phyloP scores from a whole-genome alignment of 169 alveolate species.

The Neospora caninum region DNA sequence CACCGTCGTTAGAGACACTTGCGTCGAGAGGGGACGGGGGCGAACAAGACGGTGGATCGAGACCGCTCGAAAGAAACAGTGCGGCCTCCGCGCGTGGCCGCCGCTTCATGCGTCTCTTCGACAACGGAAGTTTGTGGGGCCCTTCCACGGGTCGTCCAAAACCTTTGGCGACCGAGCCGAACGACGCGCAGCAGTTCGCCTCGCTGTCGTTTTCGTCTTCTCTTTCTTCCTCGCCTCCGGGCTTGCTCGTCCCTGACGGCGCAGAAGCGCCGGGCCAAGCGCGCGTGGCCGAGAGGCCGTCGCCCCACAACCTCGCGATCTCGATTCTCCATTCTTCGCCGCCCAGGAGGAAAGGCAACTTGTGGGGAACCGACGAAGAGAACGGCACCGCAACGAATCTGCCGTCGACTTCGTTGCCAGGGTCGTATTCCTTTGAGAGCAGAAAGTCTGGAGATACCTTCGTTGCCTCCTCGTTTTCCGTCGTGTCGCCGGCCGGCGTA shows the following conservation, averaged over 20 bases:
- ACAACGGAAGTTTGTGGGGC: not conserved
- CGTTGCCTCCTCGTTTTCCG: not conserved
- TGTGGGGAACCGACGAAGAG: not conserved
- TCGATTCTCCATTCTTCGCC: not conserved
- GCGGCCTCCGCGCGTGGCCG: not conserved
- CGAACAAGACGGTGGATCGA: not conserved
- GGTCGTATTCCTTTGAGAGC: not conserved
- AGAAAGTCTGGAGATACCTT: not conserved
- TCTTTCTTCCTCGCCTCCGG: not conserved
- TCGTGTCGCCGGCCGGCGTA: not conserved
- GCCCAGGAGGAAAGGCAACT: not conserved
- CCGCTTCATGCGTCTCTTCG: not conserved
- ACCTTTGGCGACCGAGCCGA: not conserved
- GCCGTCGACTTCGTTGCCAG: not conserved
- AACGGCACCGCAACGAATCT: too few relatives aligned
- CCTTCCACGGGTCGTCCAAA: not conserved
- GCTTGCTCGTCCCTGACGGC: not conserved
- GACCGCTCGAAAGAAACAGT: too few relatives aligned
- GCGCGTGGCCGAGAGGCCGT: not conserved
- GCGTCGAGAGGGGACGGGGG: not conserved
- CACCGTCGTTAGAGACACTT: not conserved
- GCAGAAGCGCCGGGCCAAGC: not conserved
- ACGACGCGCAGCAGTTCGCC: not conserved
- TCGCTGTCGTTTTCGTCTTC: not conserved
- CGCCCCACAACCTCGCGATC: not conserved